Evolutionary conservation across 2,329 filamentous ascomycete genomes (phyloP).

Genomic region (Verticillium dahliae): DNA sequence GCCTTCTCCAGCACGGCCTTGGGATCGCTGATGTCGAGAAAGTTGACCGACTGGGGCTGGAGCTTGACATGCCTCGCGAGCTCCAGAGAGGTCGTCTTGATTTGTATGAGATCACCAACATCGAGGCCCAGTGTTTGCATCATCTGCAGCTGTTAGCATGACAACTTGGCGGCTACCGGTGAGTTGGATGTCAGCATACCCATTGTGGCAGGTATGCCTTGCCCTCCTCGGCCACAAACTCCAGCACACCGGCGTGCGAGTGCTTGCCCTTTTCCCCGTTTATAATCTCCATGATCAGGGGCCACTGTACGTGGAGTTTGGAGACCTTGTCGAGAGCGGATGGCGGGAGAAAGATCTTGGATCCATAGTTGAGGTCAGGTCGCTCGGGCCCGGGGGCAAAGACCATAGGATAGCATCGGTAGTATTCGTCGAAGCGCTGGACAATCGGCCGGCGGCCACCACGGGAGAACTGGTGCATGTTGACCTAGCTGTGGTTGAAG

Average conservation of each 20-base stretch:
- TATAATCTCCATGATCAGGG: conserved; percentile 91
- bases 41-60: conserved; percentile 86
- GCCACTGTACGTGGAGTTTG: conserved; percentile 91
- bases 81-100: conserved; percentile 89
- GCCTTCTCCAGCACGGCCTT: conserved; percentile 96
- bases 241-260: conserved; percentile 90
- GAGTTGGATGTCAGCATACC: conserved; percentile 44
- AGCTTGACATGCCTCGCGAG: conserved; percentile 92
- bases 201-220: conserved; percentile 94
- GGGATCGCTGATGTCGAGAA: conserved; percentile 94
- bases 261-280: conserved; percentile 76
- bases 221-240: conserved; percentile 96
- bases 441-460: conserved; percentile 40
- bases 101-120: conserved; percentile 87
- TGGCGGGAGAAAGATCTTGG: conserved; percentile 95
- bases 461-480: conserved; percentile 18
- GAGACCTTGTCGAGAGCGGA: conserved; percentile 96
- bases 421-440: conserved; percentile 96
- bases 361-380: conserved; percentile 87
- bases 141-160: conserved; percentile 48
- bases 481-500: conserved; percentile 11
- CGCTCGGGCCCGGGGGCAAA: conserved; percentile 91
- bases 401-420: conserved; percentile 89
- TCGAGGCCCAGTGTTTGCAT: conserved; percentile 90
- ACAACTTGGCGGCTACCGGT: background rate